Conservation (phyloP, 805 yeast species). For the Spathaspora hagerdaliae region DNA sequence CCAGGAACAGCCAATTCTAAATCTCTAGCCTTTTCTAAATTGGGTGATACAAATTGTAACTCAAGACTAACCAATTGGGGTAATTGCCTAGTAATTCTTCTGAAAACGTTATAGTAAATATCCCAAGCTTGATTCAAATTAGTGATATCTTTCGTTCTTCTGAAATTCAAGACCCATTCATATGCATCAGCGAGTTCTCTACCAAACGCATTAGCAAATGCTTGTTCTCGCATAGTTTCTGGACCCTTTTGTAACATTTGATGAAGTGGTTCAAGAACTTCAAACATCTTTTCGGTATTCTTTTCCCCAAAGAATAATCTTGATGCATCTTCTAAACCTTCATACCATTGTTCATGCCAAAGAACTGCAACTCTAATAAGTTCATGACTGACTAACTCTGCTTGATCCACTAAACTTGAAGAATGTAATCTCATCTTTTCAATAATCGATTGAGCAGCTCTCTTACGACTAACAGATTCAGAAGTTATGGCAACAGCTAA, state of each 20-base stretch:
- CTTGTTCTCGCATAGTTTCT: slow-evolving; percentile 85
- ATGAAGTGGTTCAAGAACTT: slow-evolving; percentile 85
- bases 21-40: slow-evolving; percentile 70
- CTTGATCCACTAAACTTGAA: slow-evolving; percentile 79
- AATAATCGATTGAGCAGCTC: slow-evolving; percentile 86
- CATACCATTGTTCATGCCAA: slow-evolving; percentile 99
- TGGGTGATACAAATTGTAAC: slow-evolving; percentile 91
- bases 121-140: slow-evolving; percentile 98
- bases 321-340: slow-evolving; percentile 95
- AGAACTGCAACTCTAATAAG: slow-evolving; percentile 90
- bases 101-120: slow-evolving; percentile 87
- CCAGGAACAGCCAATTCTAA: slow-evolving; percentile 92
- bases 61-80: slow-evolving; percentile 86
- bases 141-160: slow-evolving; percentile 79
- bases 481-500: slow-evolving; percentile 94
- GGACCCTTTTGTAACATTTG: slow-evolving; percentile 82
- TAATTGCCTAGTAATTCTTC: slow-evolving; percentile 82
- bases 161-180: slow-evolving; percentile 87
- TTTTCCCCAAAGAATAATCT: slow-evolving; percentile 90
- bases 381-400: slow-evolving; percentile 91
- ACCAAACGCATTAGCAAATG: slow-evolving; percentile 91
- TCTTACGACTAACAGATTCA: slow-evolving; percentile 82
- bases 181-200: slow-evolving; percentile 88
- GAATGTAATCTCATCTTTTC: slow-evolving; percentile 91
- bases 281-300: slow-evolving; percentile 91